Base-by-base conservation (phyloP, 768 basidiomycete genomes). In the Clitopilus passeckerianus region DNA sequence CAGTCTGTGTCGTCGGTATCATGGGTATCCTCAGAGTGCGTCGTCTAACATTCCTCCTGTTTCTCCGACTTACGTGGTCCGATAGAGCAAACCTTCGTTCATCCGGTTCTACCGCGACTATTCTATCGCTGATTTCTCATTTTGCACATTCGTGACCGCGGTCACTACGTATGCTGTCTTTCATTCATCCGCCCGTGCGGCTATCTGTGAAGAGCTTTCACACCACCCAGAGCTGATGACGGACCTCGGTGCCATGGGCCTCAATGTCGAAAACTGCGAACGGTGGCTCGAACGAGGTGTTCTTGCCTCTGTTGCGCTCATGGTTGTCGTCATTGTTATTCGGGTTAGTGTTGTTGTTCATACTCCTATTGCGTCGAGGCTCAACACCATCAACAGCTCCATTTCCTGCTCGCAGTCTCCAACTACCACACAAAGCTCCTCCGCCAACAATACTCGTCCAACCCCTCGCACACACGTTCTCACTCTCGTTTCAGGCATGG, bases 51-150 rank as follows among this genome's bases (percentile, higher is more conserved):
- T 52, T 24, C 43, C 57, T 27, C 54, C 53, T 41, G n/a, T 54
- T 34, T 27, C 43, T 3, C n/a, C 57, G 23, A n/a, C 6, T 57
- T n/a, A 18, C 27, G 54, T 50, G 20, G 24, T 34, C n/a, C 30
- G 15, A 46, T 63, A 92, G 90, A 81, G 76, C 67, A 82, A 82
- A 61, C 76, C 86, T 4, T 74, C 83, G 0, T 83, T 85, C 62
- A 83, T 93, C 55, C 87, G 88, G 57, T 85, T 93, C 64, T 93
- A 91, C 74, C 85, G 90, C 61, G 90, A 90, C 75, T 91, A 87
- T 63, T 84, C 89, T 58, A 85, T 90, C 62, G 90, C 87, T 56
- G 90, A 92, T 72, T 86, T 92, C 67, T 80, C 81, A 3, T 88
- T 90, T 72, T 83, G 84, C 70, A 77, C 84, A 6, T 74, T 89